Base-by-base conservation (phyloP, 2,329 filamentous ascomycete genomes). In the Furcasterigmium furcatum region DNA sequence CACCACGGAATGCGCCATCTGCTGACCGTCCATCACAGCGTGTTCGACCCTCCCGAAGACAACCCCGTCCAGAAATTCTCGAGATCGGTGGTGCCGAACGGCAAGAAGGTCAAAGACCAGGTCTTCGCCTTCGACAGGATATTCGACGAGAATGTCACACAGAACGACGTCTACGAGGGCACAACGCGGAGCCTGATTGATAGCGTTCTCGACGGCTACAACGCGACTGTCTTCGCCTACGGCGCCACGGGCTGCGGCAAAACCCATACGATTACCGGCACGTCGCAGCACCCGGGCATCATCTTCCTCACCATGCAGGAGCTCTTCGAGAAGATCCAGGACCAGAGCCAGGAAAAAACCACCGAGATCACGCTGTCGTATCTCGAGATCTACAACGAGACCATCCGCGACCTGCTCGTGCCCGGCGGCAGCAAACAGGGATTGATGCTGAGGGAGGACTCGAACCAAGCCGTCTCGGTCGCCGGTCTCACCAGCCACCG, bases 251-350 rank as follows among this genome's bases (percentile, higher is more conserved):
- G 94, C 32, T 99, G 94, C 66, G 94, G 94, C 66, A 99, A 99
- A 72, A 99, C 94, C 20, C 94, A 99, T 66, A 99, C 94, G 9
- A 99, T 99, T 59, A 90, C 86, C 4, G 94, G 94, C 54, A 96
- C 92, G 0, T 72, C 90, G 2, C 88, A 95, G 63, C 87, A 95
- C 60, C 94, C 94, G 0, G 94, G 94, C 46, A 97, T 99, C 59
- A 99, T 99, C 63, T 99, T 97, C 70, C 72, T 99, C 58, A 97
- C 94, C 1, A 99, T 99, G 91, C 92, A 97, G 67, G 94, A 99
- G 67, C 75, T 99, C 20, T 99, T 99, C 60, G 94, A 99, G 70
- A 89, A 92, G 66, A 96, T 99, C 55, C 74, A 77, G n/a, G 94
- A 97, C 46, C 72, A 88, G 44, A 85, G 85, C 51, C 83, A 87